Conservation (phyloP, 768 basidiomycete species). For the Tylopilus felleus region DNA sequence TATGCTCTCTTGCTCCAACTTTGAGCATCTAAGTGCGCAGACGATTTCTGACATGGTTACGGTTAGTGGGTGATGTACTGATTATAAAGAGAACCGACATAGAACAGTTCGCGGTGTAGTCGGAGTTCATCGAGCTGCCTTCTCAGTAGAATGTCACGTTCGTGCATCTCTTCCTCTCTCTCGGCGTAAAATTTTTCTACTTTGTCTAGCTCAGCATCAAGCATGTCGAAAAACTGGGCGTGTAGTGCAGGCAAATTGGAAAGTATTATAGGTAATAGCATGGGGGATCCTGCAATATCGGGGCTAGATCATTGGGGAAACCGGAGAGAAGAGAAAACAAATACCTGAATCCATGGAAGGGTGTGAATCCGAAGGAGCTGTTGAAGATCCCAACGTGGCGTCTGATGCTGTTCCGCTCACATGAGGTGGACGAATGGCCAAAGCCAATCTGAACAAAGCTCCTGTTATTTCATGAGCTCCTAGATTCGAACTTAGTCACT, state of each 20-base stretch:
- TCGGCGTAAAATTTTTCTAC: slow-evolving; percentile 80
- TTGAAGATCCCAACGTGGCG: neutral
- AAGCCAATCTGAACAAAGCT: slow-evolving; percentile 1
- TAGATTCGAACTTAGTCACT: neutral
- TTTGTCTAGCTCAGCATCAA: slow-evolving; percentile 81
- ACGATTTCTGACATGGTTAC: slow-evolving; percentile 10
- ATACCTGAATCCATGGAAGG: neutral
- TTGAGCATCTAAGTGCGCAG: slow-evolving; percentile 1
- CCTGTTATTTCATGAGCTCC: slow-evolving; percentile 1
- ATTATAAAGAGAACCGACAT: slow-evolving; percentile 39
- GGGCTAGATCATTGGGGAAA: neutral
- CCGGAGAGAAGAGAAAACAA: neutral
- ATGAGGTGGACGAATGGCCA: neutral
- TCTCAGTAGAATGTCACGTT: slow-evolving; percentile 45
- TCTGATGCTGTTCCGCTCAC: neutral
- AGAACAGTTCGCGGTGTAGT: slow-evolving; percentile 59
- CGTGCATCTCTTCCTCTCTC: slow-evolving; percentile 60
- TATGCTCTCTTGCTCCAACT: slow-evolving; percentile 11
- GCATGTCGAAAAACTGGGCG: slow-evolving; percentile 65
- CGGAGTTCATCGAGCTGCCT: slow-evolving; percentile 72
- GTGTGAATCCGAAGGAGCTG: neutral
- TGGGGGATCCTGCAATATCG: slow-evolving; percentile 6
- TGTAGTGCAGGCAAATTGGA: slow-evolving; percentile 59
- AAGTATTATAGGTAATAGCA: slow-evolving; percentile 43
- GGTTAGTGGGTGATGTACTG: neutral